A percentile compares a stretch with the other conserved stretches of the same genome.
These are phyloP conservation scores for Ascochyta rabiei DNA, from an alignment of 2,329 filamentous ascomycete species.

Conservation along the genomic window DNA sequence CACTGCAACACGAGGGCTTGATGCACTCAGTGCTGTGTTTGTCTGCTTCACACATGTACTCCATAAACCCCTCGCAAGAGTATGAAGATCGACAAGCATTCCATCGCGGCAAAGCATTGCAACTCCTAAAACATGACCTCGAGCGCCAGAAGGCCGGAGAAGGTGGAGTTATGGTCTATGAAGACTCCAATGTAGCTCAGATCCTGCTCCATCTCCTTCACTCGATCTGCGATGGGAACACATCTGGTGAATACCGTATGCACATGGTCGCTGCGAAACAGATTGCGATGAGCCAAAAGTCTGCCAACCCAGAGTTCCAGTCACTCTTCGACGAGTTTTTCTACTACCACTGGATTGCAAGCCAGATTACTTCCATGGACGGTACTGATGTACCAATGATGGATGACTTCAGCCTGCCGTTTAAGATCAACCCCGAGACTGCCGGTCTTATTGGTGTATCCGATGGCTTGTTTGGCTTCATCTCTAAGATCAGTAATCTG, in stretches of 20 bases:
- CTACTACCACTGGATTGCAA: conserved; percentile 75
- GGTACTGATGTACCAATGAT: conserved; percentile 60
- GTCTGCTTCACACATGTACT: conserved; percentile 75
- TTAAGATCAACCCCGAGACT: conserved; percentile 61
- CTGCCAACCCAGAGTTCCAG: conserved; percentile 70
- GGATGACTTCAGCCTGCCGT: conserved; percentile 61
- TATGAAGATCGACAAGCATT: conserved; percentile 59
- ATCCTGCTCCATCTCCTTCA: conserved; percentile 66
- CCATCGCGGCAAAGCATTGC: conserved; percentile 48
- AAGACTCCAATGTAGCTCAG: conserved; percentile 66
- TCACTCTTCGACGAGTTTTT: conserved; percentile 78
- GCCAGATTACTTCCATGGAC: conserved; percentile 62
- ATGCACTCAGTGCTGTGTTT: conserved; percentile 91
- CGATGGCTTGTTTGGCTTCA: conserved; percentile 79
- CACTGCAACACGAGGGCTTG: conserved; percentile 76
- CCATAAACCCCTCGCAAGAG: conserved; percentile 56
- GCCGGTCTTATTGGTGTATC: conserved; percentile 76
- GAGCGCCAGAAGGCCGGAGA: conserved; percentile 47
- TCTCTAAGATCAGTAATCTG: conserved; percentile 79
- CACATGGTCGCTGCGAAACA: conserved; percentile 78
- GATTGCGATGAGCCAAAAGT: conserved; percentile 67
- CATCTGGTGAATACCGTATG: conserved; percentile 73
- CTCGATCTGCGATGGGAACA: conserved; percentile 65
- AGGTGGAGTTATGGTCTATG: conserved; percentile 46
- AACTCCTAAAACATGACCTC: conserved; percentile 58